Percentiles rank a stretch among this genome's conserved stretches.
phyloP scores from a whole-genome alignment of 2,329 filamentous ascomycete species.

The Magnaporthiopsis rhizophila region DNA sequence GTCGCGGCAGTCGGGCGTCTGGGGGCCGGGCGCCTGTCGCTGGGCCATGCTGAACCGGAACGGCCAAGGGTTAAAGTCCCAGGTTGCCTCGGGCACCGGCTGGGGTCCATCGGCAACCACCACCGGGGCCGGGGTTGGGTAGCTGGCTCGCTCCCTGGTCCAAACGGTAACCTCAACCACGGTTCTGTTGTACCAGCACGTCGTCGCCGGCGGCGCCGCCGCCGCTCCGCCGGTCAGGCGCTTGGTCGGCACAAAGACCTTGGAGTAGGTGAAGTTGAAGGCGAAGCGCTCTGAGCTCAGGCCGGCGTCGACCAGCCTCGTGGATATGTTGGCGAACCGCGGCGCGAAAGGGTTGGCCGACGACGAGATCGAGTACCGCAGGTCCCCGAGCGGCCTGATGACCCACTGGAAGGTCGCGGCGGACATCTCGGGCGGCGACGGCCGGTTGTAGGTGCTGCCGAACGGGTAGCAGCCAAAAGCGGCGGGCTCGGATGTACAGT shows the following conservation, averaged over 20 bases:
- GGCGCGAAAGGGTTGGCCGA: constrained; percentile 49
- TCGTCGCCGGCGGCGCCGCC: constrained; percentile 29
- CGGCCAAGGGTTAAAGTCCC: constrained; percentile 41
- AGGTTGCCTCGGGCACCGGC: constrained; percentile 12
- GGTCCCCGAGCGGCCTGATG: constrained; percentile 29
- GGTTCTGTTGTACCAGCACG: constrained; percentile 52
- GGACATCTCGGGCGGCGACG: constrained; percentile 26
- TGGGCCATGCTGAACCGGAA: constrained; percentile 50
- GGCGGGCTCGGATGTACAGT: constrained; percentile 48
- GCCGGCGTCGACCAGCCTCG: constrained; percentile 40
- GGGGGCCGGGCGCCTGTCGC: constrained; percentile 35
- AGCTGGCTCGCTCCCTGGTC: constrained; percentile 33
- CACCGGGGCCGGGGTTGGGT: constrained; percentile 14
- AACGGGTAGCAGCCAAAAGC: constrained; percentile 59
- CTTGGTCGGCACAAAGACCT: constrained; percentile 38
- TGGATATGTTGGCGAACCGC: constrained; percentile 41
- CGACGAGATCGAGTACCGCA: constrained; percentile 9
- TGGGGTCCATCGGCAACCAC: constrained; percentile 13
- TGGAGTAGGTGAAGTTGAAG: constrained; percentile 46
- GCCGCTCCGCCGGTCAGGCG: constrained; percentile 25
- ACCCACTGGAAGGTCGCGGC: constrained; percentile 54
- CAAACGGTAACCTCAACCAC: constrained; percentile 51
- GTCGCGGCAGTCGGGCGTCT: constrained; percentile 46
- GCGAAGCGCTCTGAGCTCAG: constrained; percentile 45
- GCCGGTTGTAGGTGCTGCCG: constrained; percentile 35